Evolutionary conservation across 2,329 filamentous ascomycete genomes (phyloP), one percentile per base, ranked within the genome.

Genomic region (Diaporthe batatas): DNA sequence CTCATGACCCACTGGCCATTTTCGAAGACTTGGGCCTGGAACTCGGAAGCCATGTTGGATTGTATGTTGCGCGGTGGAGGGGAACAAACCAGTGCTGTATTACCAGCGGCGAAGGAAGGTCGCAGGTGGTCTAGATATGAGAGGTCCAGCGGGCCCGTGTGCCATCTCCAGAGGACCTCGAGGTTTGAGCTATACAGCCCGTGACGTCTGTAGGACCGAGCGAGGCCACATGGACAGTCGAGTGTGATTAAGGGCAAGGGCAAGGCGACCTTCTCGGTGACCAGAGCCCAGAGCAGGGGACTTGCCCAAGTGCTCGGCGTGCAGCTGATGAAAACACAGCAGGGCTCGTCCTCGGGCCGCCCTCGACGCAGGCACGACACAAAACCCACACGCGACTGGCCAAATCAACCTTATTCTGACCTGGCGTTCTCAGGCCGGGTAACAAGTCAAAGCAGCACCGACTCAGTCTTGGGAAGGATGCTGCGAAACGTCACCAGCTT

Each of bases 1-100:
- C 87, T 82, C n/a, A 86, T 87, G 47, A 90, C 86, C 89, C 89
- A 91, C 79, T 86, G 81, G 74, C 89, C 88, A 77, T 88, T 82
- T 74, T 86, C 83, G 32, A 89, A 78, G 74, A 90, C 83, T 74
- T 85, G 88, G 47, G 86, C 87, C 77, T 90, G 87, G 73, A 91
- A 85, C 77, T 90, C 87, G 72, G 91, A 85, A 70, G 87, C 83
- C 85, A 87, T 87, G 34, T 54, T 77, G 18, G 53, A 47, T 55
- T 47, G 34, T 64, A 55, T 62, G 68, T 12, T 64, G 68, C 55
- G 44, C n/a, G 47, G 47, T 34, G 39, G 68, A 62, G 44, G 68
- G 68, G 34, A 70, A 62, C 55, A 54, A 54, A 25, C 18, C 36
- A 16, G 68, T 70, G 55, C 68, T 62, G 68, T 70, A 70, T 62